Evolutionary conservation across 2,329 filamentous ascomycete species (phyloP), one percentile per base, ranked within the genome.

Genomic region (Botryotinia globosa): DNA sequence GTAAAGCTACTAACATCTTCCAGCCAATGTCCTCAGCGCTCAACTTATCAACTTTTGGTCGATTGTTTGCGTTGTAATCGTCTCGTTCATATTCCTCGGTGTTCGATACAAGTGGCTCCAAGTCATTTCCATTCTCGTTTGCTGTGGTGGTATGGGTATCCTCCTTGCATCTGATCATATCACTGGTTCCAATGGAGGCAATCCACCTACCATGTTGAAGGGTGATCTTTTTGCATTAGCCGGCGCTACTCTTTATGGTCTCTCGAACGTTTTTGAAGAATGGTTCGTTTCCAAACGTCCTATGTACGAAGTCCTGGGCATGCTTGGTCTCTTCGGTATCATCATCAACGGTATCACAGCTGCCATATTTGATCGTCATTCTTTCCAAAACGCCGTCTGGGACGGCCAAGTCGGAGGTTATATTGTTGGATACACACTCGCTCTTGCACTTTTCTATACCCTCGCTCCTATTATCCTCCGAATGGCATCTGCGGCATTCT

Each of bases 11-110:
- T 71, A 74, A 77, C 64, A 75, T 77, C 37, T 69, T 77, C 29
- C 74, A 73, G 97, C 95, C 71, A 98, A 94, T 79, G 91, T 98
- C 78, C 87, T 98, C 66, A 96, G 92, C 32, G 94, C 94, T 25
- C 94, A 98, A 85, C 88, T 99, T 69, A 94, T 99, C 84, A 98
- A 98, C 86, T 98, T 98, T 85, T 98, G 95, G 95, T 93, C 94
- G 78, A 98, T 99, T 77, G 93, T 97, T 68, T 90, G 95, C 75
- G 96, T 99, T 34, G 94, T 98, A 32, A 80, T 92, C 74, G 84
- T 98, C 76, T 97, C 94, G 42, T 94, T 97, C 83, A 77, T 90
- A 75, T 85, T 98, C 78, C 88, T 99, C 73, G 88, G 87, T 77
- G 96, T 99, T 62, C 92, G 96, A 79, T 99, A 99, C 87, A 93